A percentile compares a stretch with the other conserved stretches of the same genome.
These are phyloP conservation scores for Cryptococcus sp. DNA, from an alignment of 1,284 basidiomycete species.

Conservation along the genomic window DNA sequence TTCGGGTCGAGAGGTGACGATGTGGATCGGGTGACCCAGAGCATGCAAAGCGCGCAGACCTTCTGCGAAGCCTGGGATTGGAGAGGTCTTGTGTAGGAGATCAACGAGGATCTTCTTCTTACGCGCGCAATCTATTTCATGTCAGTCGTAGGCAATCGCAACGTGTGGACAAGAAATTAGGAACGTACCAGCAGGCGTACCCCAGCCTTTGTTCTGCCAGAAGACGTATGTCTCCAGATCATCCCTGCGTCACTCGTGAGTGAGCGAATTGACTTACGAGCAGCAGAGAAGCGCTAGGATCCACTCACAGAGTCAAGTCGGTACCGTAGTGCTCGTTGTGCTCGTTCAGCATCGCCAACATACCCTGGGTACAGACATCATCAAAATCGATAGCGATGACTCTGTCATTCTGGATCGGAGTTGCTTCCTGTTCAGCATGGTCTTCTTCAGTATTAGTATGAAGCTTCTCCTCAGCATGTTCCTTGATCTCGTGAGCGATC, in stretches of 20 bases:
- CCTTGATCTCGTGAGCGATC: background rate
- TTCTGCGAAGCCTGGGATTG: slow-evolving; percentile 28
- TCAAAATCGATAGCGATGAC: slow-evolving; percentile 47
- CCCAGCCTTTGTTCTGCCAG: slow-evolving; percentile 41
- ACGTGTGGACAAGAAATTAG: background rate
- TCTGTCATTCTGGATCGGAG: slow-evolving; percentile 19
- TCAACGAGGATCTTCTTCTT: slow-evolving; percentile 27
- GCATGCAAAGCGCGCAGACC: slow-evolving; percentile 29
- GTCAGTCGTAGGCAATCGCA: background rate
- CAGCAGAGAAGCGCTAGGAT: too few relatives aligned
- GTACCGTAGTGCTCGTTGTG: slow-evolving; percentile 34
- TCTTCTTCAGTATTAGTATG: background rate
- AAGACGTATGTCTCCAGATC: slow-evolving; percentile 36
- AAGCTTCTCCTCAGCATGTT: background rate
- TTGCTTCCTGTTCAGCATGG: background rate
- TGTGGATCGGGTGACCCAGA: slow-evolving; percentile 43
- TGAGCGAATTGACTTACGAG: background rate
- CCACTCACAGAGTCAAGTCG: slow-evolving; percentile 31
- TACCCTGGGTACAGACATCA: slow-evolving; percentile 37
- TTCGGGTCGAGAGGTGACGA: slow-evolving; percentile 35
- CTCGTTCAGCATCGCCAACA: slow-evolving; percentile 23
- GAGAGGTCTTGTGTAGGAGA: slow-evolving; percentile 27
- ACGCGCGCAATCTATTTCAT: slow-evolving; percentile 23
- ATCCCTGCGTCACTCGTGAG: slow-evolving; percentile 14
- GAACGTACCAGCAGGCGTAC: slow-evolving; percentile 34